phyloP scores from a whole-genome alignment of 2,329 filamentous ascomycete species.

The Pseudogymnoascus pannorum region DNA sequence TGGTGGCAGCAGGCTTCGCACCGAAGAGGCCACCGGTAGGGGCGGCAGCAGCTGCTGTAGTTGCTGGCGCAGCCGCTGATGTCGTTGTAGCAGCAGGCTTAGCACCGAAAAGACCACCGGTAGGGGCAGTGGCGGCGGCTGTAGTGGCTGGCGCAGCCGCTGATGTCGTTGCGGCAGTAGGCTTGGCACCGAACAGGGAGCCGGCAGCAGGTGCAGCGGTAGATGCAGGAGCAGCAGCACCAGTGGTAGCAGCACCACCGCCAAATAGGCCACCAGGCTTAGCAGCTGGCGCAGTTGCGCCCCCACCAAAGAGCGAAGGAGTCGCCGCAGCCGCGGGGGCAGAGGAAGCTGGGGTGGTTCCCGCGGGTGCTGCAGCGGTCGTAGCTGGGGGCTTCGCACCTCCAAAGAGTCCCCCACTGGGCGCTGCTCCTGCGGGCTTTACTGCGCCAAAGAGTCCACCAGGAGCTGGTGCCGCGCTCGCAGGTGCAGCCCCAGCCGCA shows the following conservation, averaged over 20 bases:
- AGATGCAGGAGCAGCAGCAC: conserved; percentile 18
- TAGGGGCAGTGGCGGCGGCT: conserved; percentile 4
- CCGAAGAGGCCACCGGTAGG: conserved; percentile 27
- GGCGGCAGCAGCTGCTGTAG: background rate
- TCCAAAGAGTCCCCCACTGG: conserved; percentile 11
- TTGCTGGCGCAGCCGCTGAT: conserved; percentile 14
- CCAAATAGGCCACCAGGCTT: conserved; percentile 10
- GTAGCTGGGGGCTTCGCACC: background rate
- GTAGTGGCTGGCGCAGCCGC: conserved; percentile 14
- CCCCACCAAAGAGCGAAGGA: conserved; percentile 14
- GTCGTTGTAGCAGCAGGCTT: conserved; percentile 20
- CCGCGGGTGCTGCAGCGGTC: background rate
- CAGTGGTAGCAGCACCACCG: conserved; percentile 18
- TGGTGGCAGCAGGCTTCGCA: conserved; percentile 21
- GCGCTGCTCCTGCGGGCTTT: conserved; percentile 13
- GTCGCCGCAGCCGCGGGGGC: background rate
- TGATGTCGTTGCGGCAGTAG: conserved; percentile 21
- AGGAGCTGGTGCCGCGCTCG: conserved; percentile 27
- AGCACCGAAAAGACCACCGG: conserved; percentile 10
- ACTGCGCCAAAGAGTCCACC: conserved; percentile 11
- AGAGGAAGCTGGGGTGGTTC: conserved; percentile 11
- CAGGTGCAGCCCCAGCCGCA: conserved; percentile 18
- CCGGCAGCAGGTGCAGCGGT: conserved; percentile 22
- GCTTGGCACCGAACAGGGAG: conserved; percentile 18
- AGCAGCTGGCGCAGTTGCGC: background rate